Percentiles rank a stretch among this genome's conserved stretches.
Evolutionary conservation across 768 basidiomycete species (phyloP).

Genomic region (Phanerochaete sordida): DNA sequence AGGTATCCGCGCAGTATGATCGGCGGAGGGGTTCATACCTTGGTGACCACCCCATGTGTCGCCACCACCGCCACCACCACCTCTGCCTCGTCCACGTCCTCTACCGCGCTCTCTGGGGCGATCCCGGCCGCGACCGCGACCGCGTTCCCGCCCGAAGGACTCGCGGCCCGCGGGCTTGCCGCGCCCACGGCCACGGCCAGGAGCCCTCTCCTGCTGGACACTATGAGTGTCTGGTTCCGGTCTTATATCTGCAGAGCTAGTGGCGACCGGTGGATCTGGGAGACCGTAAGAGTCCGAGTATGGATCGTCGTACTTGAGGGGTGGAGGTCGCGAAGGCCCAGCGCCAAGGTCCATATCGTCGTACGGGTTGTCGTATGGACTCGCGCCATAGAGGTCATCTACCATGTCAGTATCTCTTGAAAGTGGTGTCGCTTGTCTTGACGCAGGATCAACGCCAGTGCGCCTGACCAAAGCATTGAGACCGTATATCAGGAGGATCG

Average conservation of each 20-base stretch:
- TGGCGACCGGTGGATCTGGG: slow-evolving; percentile 5
- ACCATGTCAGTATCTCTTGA: slow-evolving; percentile 53
- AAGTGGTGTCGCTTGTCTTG: slow-evolving; percentile 54
- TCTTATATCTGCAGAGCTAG: not conserved
- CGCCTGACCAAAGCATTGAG: slow-evolving; percentile 1
- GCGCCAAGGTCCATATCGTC: slow-evolving; percentile 60
- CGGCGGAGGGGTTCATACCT: slow-evolving; percentile 18
- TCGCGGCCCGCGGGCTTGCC: slow-evolving; percentile 3
- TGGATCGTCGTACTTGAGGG: slow-evolving; percentile 78
- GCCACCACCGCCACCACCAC: slow-evolving; percentile 23
- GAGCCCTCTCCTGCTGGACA: not conserved
- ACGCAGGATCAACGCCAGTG: slow-evolving; percentile 40
- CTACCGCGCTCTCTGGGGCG: slow-evolving; percentile 28
- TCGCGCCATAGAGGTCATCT: slow-evolving; percentile 45
- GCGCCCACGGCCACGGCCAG: slow-evolving; percentile 17
- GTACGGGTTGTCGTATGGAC: slow-evolving; percentile 63
- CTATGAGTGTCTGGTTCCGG: not conserved
- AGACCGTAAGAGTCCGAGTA: slow-evolving; percentile 39
- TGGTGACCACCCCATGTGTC: slow-evolving; percentile 1
- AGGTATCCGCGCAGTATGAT: slow-evolving; percentile 27
- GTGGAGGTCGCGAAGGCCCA: slow-evolving; percentile 58
- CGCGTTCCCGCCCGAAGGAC: slow-evolving; percentile 21
- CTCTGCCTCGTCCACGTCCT: slow-evolving; percentile 24
- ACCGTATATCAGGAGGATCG: slow-evolving; percentile 2
- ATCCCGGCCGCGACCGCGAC: slow-evolving; percentile 28